Base-by-base conservation (phyloP, 192 early-diverging fungal species). In the Gryganskiella cystojenkinii region DNA sequence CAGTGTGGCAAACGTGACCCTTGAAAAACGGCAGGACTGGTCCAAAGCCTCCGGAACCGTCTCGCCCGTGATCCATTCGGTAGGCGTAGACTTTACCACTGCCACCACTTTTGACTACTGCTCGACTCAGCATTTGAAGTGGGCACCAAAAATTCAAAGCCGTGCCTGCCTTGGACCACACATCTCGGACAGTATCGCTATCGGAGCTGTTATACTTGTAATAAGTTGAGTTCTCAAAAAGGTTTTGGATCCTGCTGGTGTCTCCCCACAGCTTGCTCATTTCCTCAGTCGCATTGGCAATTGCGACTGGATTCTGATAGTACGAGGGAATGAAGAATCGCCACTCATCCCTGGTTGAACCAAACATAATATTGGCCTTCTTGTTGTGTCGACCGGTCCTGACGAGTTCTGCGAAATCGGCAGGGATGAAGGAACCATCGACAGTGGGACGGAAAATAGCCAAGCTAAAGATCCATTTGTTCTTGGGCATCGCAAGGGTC, bases 301-400 rank as follows among this genome's bases (percentile, higher is more conserved):
- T 9, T 19, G 53, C 54, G 33, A 67, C 30, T 3, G 42, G 33
- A 7, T 57, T 11, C 0, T 53, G 65, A 15, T 44, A 17, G 0
- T 25, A 3, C 1, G 0, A 0, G 20, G 55, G 55, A 1, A 57
- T 24, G 31, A 35, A 47, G 15, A 45, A 1, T 4, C 6, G 28
- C 4, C 11, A 34, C 25, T 67, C 65, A 24, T 67, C 55, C 7
- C 35, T 45, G 22, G 43, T 58, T 4, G 24, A 25, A 6, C 65
- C 65, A 44, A 53, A 67, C 19, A 67, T 3, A 22, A 67, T 49
- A 2, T 67, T 67, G 33, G 65, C 65, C 3, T 47, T 46, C 8
- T n/a, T 50, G 43, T 63, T 47, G 22, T 40, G 45, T 7, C 45
- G 35, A 8, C 64, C 64, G 20, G 24, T 49, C 24, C 46, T 54